Evolutionary conservation across 2,329 filamentous ascomycete genomes (phyloP).

Genomic region (Colletotrichum cereale): DNA sequence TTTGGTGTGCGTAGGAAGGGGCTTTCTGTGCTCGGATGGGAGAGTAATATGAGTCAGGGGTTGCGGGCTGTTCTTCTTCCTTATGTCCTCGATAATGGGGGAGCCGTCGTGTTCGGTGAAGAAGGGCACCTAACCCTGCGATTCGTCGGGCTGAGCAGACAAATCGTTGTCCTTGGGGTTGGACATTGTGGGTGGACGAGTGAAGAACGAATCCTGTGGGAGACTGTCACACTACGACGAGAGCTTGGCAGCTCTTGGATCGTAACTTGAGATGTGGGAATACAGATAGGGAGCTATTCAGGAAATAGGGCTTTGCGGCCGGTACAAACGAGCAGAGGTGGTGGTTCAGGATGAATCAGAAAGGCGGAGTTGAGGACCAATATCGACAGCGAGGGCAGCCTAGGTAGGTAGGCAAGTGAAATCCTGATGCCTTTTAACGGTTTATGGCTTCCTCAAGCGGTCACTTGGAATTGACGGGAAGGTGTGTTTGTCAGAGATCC

Average conservation of each 20-base stretch:
- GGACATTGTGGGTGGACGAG: background rate
- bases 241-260: background rate
- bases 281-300: background rate
- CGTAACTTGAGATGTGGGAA: background rate
- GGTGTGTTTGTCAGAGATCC: background rate
- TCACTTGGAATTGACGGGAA: background rate
- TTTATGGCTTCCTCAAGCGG: background rate
- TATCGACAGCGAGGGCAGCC: too few species aligned
- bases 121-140: conserved; percentile 31
- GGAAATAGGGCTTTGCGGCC: background rate
- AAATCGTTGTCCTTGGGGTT: background rate
- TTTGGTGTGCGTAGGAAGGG: background rate
- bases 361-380: background rate
- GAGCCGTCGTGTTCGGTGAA: conserved; percentile 31
- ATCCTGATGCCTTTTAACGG: too few species aligned
- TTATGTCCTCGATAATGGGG: conserved; percentile 18
- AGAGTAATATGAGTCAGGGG: background rate
- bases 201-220: too few species aligned
- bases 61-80: too few species aligned
- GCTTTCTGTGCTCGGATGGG: background rate
- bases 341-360: too few species aligned
- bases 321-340: background rate
- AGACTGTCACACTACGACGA: background rate
- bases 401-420: background rate
- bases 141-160: background rate